Evolutionary conservation across 1,284 basidiomycete species (phyloP), one percentile per base, ranked within the genome.

Genomic region (Ceratorhiza oryzae-sativae): DNA sequence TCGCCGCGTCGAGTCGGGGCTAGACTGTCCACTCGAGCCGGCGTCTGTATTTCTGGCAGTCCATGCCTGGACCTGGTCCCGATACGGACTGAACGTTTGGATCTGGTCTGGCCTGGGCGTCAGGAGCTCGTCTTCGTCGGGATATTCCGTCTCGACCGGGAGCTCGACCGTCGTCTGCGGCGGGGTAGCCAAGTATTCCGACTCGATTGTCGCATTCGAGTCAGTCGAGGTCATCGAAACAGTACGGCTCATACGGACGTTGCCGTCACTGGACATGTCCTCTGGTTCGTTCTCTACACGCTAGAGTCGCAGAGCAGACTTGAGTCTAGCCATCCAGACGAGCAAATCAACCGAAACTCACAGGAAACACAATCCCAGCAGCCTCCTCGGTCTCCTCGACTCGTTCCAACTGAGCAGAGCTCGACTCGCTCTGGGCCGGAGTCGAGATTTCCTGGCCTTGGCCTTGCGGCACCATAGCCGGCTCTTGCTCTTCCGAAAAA

Each of bases 171-270:
- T 25, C 15, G 20, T 56, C 30, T 56, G 63, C 1, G 32, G 36
- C 4, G 63, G 63, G 8, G 49, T 53, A 18, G 51, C 51, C 51
- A 55, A 51, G 51, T 46, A 68, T 46, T 68, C 63, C 6, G 63
- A 68, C 39, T 51, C 51, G 25, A 36, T 12, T 3, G 51, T 68
- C 25, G 49, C 36, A 13, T 46, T 51, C 51, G 63, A 68, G 23
- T 56, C 63, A 36, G 30, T 51, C 20, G 63, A 68, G 51, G 49
- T 68, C 63, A 68, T 30, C 18, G 63, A 68, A 9, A 68, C 53
- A 13, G 49, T 56, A 23, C 63, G 63, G 41, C 25, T 41, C 6
- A 36, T 45, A 13, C 63, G 63, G 20, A 30, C 12, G 23, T 25
- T 39, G 20, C 25, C 63, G 13, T 56, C 51, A 13, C 20, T 0